Evolutionary conservation across 768 basidiomycete species (phyloP), one percentile per base, ranked within the genome.

Genomic region (Hortiboletus flavorubellus): DNA sequence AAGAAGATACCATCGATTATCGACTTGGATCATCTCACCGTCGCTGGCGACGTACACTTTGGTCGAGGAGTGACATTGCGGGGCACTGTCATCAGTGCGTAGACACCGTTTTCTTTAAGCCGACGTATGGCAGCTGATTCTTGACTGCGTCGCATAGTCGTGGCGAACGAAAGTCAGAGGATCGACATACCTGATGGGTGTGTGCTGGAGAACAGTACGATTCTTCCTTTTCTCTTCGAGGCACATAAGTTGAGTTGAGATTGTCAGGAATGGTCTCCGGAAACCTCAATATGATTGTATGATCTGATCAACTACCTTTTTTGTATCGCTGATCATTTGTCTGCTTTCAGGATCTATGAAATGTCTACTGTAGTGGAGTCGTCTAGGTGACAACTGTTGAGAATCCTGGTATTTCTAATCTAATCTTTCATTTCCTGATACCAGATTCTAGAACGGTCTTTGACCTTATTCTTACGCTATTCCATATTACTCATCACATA

Each of bases 1-100:
- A 91, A 92, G 80, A 90, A 87, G 72, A 94, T 96, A 64, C 94
- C 94, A 31, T 83, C 84, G 66, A 89, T 97, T 61, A 74, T 91
- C 57, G 94, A 97, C 67, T 78, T 96, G 60, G 95, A 97, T 72
- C 94, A 97, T 73, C 79, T 97, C 73, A 97, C 95, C 10, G 91
- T 97, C 39, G 86, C 89, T 40, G 93, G 92, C 39, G 91, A 95
- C 70, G 91, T 95, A 34, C 84, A 86, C 77, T 93, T 96, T 70
- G 93, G 93, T 21, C 84, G 87, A 55, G 89, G 89, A 65, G 86
- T 92, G 33, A 90, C 88, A 26, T 79, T 96, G 44, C 84, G 89
- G 29, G 93, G 93, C 7, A 96, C 93, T 34, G 93, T 95, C 65
- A 94, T 96, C 62, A 81, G 84, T 82, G 51, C 15, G 77, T 68